These are phyloP conservation scores for Arthrobotrys sinensis DNA, from an alignment of 2,329 filamentous ascomycete genomes.

Conservation along the genomic window DNA sequence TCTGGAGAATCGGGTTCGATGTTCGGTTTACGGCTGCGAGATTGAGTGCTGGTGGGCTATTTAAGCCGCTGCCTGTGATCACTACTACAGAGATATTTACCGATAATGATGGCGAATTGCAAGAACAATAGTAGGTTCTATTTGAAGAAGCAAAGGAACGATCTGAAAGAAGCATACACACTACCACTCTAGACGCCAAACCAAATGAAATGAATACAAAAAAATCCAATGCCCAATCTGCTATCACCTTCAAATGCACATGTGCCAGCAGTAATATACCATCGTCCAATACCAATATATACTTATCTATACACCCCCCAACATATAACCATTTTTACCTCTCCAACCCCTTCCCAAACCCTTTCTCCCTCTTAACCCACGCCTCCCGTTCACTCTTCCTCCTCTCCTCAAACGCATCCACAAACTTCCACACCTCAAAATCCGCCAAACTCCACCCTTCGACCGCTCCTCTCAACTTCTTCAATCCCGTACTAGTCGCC, in stretches of 20 bases:
- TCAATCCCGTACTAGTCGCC: conserved; percentile 65
- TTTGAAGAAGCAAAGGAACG: no score
- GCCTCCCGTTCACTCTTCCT: conserved; percentile 62
- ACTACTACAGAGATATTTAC: no score
- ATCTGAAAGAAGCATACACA: no score
- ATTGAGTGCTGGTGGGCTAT: conserved; percentile 54
- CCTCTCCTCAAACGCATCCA: conserved; percentile 61
- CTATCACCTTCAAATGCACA: no score
- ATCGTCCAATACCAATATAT: neutral
- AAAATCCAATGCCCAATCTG: no score
- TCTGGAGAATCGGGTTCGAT: conserved; percentile 32
- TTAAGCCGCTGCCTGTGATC: neutral
- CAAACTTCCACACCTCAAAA: conserved; percentile 64
- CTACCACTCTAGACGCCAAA: no score
- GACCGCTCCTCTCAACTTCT: conserved; percentile 62
- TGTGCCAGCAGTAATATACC: neutral
- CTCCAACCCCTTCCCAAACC: conserved; percentile 65
- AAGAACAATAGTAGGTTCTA: no score
- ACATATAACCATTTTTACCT: neutral
- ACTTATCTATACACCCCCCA: neutral
- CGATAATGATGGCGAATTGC: no score
- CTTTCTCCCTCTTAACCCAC: conserved; percentile 73
- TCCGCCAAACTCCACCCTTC: conserved; percentile 63
- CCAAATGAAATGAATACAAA: no score
- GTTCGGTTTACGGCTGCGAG: conserved; percentile 48